A percentile compares a stretch with the other conserved stretches of the same genome.
Conservation (phyloP, 371 early-diverging fungal genomes). For the Rhizopus microsporus region DNA sequence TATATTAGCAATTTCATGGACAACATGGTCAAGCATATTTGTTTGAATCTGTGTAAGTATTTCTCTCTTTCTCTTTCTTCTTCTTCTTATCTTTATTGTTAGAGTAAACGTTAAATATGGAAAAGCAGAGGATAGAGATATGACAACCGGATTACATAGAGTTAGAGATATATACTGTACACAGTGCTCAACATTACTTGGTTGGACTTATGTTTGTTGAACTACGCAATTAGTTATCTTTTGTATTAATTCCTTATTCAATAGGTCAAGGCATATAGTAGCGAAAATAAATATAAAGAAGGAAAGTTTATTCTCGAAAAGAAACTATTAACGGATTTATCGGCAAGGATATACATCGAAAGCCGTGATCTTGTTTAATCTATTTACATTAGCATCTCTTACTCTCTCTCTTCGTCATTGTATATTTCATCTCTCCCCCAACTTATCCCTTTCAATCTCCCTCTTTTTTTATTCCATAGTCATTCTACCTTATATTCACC, state of each 20-base stretch:
- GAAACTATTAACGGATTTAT: slow-evolving; percentile 13
- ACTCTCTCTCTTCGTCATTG: no score
- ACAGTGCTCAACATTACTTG: slow-evolving; percentile 62
- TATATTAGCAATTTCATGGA: slow-evolving; percentile 62
- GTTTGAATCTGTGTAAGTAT: slow-evolving; percentile 59
- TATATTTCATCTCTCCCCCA: no score
- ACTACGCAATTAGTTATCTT: not conserved
- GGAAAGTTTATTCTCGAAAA: slow-evolving; percentile 71
- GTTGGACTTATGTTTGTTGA: slow-evolving; percentile 71
- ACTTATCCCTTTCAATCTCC: no score
- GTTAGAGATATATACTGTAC: slow-evolving; percentile 69
- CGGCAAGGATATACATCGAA: not conserved
- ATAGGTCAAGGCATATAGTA: slow-evolving; percentile 63
- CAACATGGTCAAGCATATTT: slow-evolving; percentile 69
- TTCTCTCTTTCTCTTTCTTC: not conserved
- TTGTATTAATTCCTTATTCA: not conserved
- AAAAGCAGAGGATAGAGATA: slow-evolving; percentile 54
- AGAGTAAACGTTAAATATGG: slow-evolving; percentile 71
- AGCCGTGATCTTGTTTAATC: no score
- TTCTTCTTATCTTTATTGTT: slow-evolving; percentile 4
- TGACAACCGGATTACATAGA: slow-evolving; percentile 75
- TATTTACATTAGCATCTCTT: no score
- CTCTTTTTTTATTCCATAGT: no score
- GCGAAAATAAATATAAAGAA: slow-evolving; percentile 73
- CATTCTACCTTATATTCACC: no score